Percentiles rank a stretch among this genome's conserved stretches.
Evolutionary conservation across 2,329 filamentous ascomycete species (phyloP).

Genomic region (Penicillium hesseltinei): DNA sequence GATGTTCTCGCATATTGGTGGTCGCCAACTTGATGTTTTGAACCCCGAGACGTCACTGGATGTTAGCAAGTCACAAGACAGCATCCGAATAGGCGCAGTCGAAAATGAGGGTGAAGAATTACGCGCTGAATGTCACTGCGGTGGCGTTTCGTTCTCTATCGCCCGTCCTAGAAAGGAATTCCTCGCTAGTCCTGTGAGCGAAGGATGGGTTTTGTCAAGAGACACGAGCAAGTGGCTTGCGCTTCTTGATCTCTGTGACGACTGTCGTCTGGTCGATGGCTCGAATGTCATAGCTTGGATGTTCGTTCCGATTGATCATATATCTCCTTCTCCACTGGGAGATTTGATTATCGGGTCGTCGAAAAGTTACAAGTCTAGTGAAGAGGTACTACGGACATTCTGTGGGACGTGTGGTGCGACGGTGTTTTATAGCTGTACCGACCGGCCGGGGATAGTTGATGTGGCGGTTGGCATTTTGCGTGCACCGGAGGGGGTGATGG

Average conservation of each 20-base stretch:
- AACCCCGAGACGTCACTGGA: slow-evolving; percentile 4
- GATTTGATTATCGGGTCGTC: slow-evolving; percentile 37
- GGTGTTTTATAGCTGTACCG: slow-evolving; percentile 41
- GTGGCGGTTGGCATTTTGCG: slow-evolving; percentile 45
- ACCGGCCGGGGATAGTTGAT: slow-evolving; percentile 40
- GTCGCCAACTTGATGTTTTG: slow-evolving; percentile 13
- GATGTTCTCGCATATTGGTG: slow-evolving; percentile 17
- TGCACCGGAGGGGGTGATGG: slow-evolving; percentile 40
- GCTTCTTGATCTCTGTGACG: slow-evolving; percentile 30
- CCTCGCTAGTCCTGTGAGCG: slow-evolving; percentile 23
- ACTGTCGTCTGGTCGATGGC: slow-evolving; percentile 44
- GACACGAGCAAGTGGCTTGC: slow-evolving; percentile 28
- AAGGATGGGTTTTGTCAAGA: slow-evolving; percentile 16
- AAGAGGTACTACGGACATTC: slow-evolving; percentile 41
- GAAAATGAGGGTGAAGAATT: slow-evolving; percentile 19
- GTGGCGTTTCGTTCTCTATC: slow-evolving; percentile 45
- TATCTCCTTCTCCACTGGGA: slow-evolving; percentile 28
- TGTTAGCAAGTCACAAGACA: background rate
- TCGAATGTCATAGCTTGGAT: slow-evolving; percentile 44
- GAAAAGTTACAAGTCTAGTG: slow-evolving; percentile 40
- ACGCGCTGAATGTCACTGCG: slow-evolving; percentile 46
- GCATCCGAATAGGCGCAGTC: background rate
- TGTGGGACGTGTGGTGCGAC: slow-evolving; percentile 48
- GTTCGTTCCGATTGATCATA: slow-evolving; percentile 38
- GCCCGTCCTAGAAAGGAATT: slow-evolving; percentile 36